These are phyloP conservation scores for Kwoniella sp. DNA, from an alignment of 768 basidiomycete species.

Conservation along the genomic window DNA sequence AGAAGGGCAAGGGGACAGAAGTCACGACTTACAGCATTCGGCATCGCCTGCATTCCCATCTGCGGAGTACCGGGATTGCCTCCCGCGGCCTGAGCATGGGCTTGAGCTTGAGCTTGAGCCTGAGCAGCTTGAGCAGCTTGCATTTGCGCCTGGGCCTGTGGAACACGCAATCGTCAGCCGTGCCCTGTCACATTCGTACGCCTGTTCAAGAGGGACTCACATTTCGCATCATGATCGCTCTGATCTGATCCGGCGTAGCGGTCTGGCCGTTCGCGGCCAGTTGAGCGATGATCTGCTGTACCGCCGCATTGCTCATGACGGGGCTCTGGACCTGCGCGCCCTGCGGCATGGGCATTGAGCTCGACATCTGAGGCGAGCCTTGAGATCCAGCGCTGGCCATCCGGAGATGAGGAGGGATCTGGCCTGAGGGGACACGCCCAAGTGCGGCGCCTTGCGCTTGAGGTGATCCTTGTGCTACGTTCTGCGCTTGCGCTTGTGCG, in stretches of 20 bases:
- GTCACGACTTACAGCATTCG: slow-evolving; percentile 9
- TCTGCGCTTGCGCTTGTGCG: slow-evolving; percentile 17
- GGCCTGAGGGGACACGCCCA: slow-evolving; percentile 23
- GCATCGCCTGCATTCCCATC: slow-evolving; percentile 18
- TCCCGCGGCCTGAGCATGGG: slow-evolving; percentile 26
- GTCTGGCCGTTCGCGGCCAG: slow-evolving; percentile 36
- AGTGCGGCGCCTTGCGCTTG: slow-evolving; percentile 15
- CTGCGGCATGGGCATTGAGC: neutral
- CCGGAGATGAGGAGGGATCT: slow-evolving; percentile 34
- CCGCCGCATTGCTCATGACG: slow-evolving; percentile 22
- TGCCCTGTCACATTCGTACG: neutral
- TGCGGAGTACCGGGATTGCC: slow-evolving; percentile 23
- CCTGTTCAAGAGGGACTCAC: slow-evolving; percentile 20
- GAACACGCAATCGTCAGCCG: slow-evolving; percentile 2
- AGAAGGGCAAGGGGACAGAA: neutral
- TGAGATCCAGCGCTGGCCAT: slow-evolving; percentile 29
- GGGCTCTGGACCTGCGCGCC: slow-evolving; percentile 14
- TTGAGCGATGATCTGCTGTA: slow-evolving; percentile 36
- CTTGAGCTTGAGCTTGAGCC: slow-evolving; percentile 28
- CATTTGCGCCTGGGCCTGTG: slow-evolving; percentile 14
- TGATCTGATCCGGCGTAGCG: slow-evolving; percentile 40
- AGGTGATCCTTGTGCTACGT: slow-evolving; percentile 12
- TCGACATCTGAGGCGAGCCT: slow-evolving; percentile 31
- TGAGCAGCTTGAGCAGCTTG: slow-evolving; percentile 22
- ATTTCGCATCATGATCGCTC: slow-evolving; percentile 32